A percentile compares a stretch with the other conserved stretches of the same genome.
phyloP scores from a whole-genome alignment of 1,284 basidiomycete species.

The Microbotryomycetes sp. region DNA sequence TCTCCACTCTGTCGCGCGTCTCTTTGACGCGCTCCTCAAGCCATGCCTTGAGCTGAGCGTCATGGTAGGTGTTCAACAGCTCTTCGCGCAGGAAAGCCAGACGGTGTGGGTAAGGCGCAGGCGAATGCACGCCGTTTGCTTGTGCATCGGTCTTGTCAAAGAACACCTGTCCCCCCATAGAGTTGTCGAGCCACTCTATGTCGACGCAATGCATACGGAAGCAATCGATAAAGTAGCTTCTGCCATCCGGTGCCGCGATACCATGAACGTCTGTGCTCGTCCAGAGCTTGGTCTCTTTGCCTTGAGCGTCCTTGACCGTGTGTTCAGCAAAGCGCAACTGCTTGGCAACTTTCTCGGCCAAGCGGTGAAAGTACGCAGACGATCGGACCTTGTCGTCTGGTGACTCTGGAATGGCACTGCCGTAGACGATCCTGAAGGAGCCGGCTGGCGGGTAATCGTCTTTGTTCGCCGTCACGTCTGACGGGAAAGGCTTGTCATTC shows the following conservation, averaged over 20 bases:
- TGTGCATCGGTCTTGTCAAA: constrained; percentile 27
- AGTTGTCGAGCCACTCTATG: constrained; percentile 51
- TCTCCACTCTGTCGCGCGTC: constrained; percentile 41
- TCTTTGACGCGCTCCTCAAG: constrained; percentile 45
- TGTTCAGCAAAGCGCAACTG: constrained; percentile 49
- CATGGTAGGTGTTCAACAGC: constrained; percentile 50
- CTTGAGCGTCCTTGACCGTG: constrained; percentile 45
- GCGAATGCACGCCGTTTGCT: constrained; percentile 15
- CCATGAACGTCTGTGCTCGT: constrained; percentile 53
- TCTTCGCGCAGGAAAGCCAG: constrained; percentile 53
- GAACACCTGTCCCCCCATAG: constrained; percentile 41
- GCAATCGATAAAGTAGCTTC: constrained; percentile 51
- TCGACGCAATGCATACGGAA: constrained; percentile 50
- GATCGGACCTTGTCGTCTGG: constrained; percentile 43
- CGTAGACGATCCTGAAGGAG: constrained; percentile 50
- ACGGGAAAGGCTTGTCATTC: constrained; percentile 63
- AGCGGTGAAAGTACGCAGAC: constrained; percentile 44
- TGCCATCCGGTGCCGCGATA: constrained; percentile 50
- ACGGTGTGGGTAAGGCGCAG: constrained; percentile 47
- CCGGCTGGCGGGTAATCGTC: constrained; percentile 39
- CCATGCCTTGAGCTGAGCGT: constrained; percentile 49
- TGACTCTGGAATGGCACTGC: constrained; percentile 49
- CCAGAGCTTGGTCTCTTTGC: constrained; percentile 46
- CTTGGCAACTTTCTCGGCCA: constrained; percentile 48
- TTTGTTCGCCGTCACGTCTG: constrained; percentile 51